Evolutionary conservation across 164 flowering plant genomes (phyloP).

Genomic region (Macadamia tetraphylla): DNA sequence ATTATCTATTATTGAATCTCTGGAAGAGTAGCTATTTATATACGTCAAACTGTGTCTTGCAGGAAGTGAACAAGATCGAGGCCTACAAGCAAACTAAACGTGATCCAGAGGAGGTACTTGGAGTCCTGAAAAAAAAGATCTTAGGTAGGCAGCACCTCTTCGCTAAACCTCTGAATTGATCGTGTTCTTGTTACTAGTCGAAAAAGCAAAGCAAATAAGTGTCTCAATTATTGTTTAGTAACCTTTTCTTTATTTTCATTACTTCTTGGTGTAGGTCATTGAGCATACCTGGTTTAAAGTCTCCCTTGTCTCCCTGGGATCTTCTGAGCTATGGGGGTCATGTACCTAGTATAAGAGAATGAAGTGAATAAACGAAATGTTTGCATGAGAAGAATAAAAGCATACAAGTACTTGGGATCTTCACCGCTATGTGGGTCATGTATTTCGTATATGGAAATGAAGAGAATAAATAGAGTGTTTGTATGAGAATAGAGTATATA

Average conservation of each 20-base stretch:
- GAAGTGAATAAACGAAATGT: too few species aligned
- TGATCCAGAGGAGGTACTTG: constrained; percentile 52
- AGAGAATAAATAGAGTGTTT: neutral
- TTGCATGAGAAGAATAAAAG: too few species aligned
- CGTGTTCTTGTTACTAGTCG: neutral
- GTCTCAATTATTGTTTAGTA: too few species aligned
- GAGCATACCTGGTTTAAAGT: neutral
- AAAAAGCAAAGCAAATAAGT: neutral
- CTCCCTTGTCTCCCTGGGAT: neutral
- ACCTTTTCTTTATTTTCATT: neutral
- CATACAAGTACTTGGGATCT: too few species aligned
- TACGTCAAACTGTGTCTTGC: neutral
- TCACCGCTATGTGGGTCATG: too few species aligned
- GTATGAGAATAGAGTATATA: neutral
- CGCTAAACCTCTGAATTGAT: neutral
- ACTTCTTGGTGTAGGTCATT: neutral
- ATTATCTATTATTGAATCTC: neutral
- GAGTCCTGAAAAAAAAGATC: constrained; percentile 40
- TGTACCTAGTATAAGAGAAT: too few species aligned
- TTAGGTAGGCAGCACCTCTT: constrained; percentile 21
- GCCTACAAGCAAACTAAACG: constrained; percentile 48
- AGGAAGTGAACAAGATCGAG: constrained; percentile 67
- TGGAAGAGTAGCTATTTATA: neutral
- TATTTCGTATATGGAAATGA: too few species aligned
- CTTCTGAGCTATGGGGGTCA: too few species aligned